Base-by-base conservation (phyloP, 129 eudicot species). In the Saposhnikovia divaricata region DNA sequence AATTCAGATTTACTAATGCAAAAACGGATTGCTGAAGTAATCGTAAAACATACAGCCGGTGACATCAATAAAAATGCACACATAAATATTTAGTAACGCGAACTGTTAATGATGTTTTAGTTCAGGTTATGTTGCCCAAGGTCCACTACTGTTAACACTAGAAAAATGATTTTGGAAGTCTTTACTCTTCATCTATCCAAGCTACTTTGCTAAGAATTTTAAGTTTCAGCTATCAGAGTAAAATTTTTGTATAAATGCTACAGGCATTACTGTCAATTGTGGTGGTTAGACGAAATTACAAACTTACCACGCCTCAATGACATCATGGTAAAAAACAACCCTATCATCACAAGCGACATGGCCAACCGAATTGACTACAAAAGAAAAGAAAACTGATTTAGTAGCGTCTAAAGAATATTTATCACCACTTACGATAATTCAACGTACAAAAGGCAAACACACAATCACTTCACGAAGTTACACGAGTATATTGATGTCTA, bases 321-420 rank as follows among this genome's bases (percentile, higher is more conserved):
- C 88, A 91, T 61, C 77, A 85, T 55, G 12, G 98, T 81, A 43
- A 91, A 90, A 75, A 87, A 81, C 72, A 94, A 85, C 31, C 97
- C 98, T 79, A 74, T 61, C 79, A 86, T 38, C 72, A 90, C 85
- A 47, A 90, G 81, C 6, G 80, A 84, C 50, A 92, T 79, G 65
- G 97, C 98, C 83, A 94, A 71, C 37, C 87, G 96, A 82, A 94
- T 88, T 25, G 92, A 86, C 98, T 94, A 88, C 88, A 87, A 50
- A 72, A 83, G 78, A 0, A 21, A 80, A 71, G 23, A 25, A 16
- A 65, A 28, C 18, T 46, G 28, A 74, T 63, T 28, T 43, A 79
- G 45, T 51, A 25, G 79, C 13, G 42, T 5, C 13, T 50, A 1
- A 21, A 4, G 66, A 19, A 63, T 38, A 44, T 25, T 31, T 43